These are phyloP conservation scores for Trametes hirsuta DNA, from an alignment of 1,284 basidiomycete species.

Conservation along the genomic window DNA sequence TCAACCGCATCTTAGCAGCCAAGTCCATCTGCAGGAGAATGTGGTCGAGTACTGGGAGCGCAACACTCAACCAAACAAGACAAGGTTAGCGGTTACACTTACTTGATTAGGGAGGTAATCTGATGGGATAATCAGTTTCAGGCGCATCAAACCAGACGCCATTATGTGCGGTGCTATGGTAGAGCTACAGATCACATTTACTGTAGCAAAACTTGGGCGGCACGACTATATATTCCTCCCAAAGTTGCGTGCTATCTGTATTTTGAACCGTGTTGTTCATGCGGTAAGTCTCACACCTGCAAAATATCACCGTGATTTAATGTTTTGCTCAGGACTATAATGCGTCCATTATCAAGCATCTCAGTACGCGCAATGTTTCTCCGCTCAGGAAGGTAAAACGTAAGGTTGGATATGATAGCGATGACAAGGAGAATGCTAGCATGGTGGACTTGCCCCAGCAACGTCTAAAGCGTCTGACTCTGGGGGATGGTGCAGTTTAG, in stretches of 20 bases:
- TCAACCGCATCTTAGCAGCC: neutral
- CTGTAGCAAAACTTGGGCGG: neutral
- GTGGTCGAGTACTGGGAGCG: neutral
- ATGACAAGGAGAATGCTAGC: neutral
- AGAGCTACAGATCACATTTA: neutral
- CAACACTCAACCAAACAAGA: neutral
- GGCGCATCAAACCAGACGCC: neutral
- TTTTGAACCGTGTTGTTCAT: too few relatives aligned
- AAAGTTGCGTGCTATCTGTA: too few relatives aligned
- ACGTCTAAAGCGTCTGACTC: neutral
- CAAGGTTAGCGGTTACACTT: neutral
- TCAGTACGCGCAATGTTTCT: neutral
- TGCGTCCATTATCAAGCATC: neutral
- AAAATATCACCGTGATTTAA: neutral
- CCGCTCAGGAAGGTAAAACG: neutral
- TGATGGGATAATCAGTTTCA: neutral
- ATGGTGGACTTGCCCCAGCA: neutral
- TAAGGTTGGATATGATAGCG: neutral
- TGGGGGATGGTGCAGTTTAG: neutral
- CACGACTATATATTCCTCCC: neutral
- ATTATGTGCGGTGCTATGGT: neutral
- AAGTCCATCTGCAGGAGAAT: neutral
- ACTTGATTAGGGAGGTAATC: too few relatives aligned
- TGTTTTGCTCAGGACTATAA: neutral
- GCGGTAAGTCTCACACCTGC: neutral